Evolutionary conservation across 257 asterid genomes (phyloP), one percentile per base, ranked within the genome.

Genomic region (Fraxinus anomala): DNA sequence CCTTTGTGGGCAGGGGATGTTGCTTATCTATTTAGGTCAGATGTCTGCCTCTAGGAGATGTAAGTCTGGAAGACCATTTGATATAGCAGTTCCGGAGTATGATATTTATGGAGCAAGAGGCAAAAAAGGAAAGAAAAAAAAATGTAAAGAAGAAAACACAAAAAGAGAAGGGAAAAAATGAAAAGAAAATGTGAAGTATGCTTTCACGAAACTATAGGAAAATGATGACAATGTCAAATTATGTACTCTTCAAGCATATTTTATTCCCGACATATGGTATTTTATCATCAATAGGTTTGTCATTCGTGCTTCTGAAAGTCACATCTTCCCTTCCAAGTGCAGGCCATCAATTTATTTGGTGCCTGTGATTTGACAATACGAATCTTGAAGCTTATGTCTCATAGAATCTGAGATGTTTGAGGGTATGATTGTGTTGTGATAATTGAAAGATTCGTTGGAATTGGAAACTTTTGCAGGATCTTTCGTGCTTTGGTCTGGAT

Each of bases 81-180:
- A n/a, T 56, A 11, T 56, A n/a, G 12, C 26, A 56, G 66, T 47
- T 47, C 21, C 59, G 4, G 2, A 14, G n/a, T 47, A 11, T 14
- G 54, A 73, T 47, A 4, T 49, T 30, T 69, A 34, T 34, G 65
- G 16, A 42, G 33, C 10, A 21, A 71, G 34, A 71, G 9, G 61
- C 21, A 10, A 72, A 44, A 47, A 34, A 30, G 30, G 9, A 80
- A 33, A 39, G 6, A 37, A 36, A 61, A 61, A 61, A 61, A 61
- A 61, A 9, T 0, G 1, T 0, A 61, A 61, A 23, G 33, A 61
- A 10, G 68, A 61, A 24, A 61, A 61, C 19, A 10, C 1, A 61
- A 24, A 61, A 61, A 61, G 26, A 61, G 26, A 67, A 74, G 59
- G 59, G 44, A 40, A 84, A 63, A 34, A 16, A 4, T 13, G n/a